phyloP scores from a whole-genome alignment of 2,329 filamentous ascomycete genomes.

The Drechslerella stenobrocha region DNA sequence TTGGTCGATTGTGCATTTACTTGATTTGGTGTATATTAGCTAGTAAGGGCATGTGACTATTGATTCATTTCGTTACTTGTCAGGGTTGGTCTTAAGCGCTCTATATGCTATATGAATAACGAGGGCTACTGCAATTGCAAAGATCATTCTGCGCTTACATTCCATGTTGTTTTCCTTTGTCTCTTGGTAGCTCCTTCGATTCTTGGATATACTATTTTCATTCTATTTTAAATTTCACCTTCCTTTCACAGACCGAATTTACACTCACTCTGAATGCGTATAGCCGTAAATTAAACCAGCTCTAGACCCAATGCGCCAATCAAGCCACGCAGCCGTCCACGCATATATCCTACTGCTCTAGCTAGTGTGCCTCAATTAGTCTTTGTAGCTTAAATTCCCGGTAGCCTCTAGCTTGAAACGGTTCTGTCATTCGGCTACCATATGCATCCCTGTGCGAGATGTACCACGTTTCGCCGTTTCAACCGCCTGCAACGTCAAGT shows the following conservation, averaged over 20 bases:
- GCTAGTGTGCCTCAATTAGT: background rate
- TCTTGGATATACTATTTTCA: background rate
- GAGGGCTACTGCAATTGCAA: background rate
- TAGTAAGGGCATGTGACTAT: background rate
- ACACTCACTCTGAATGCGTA: background rate
- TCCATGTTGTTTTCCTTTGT: background rate
- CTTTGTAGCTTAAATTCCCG: too few species aligned
- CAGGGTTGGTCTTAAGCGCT: background rate
- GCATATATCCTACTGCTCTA: background rate
- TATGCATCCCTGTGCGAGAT: too few species aligned
- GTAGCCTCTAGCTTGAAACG: too few species aligned
- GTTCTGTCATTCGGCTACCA: too few species aligned
- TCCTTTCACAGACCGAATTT: background rate
- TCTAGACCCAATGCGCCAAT: background rate
- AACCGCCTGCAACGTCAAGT: too few species aligned
- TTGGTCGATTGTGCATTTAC: background rate
- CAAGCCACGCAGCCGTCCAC: background rate
- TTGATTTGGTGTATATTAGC: constrained; percentile 3
- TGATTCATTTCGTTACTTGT: background rate
- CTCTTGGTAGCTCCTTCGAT: background rate
- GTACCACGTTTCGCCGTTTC: too few species aligned
- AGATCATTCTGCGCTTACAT: background rate
- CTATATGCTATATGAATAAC: background rate
- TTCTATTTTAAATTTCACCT: background rate
- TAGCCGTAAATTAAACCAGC: background rate